Percentiles rank a stretch among this genome's conserved stretches.
phyloP scores from a whole-genome alignment of 352 stramenopile genomes.

The Globisporangium nagaii region DNA sequence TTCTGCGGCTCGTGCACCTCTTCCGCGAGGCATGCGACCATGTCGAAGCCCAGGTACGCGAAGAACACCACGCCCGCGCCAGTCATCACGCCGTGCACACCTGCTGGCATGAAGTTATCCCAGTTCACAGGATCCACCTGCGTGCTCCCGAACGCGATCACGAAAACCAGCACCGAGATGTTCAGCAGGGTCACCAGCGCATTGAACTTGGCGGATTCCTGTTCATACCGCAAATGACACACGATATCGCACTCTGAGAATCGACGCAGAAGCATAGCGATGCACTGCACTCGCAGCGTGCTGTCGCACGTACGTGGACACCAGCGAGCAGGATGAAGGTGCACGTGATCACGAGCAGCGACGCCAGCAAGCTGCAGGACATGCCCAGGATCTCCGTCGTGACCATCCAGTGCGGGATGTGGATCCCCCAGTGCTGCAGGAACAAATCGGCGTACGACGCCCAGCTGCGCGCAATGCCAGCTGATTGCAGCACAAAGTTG shows the following conservation, averaged over 20 bases:
- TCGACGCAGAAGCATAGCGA: too few species aligned
- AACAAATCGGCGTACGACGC: constrained; percentile 83
- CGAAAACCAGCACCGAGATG: constrained; percentile 86
- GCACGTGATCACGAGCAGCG: constrained; percentile 74
- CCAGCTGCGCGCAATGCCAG: constrained; percentile 89
- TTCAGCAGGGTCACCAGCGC: constrained; percentile 87
- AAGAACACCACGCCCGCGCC: constrained; percentile 90
- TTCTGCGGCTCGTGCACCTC: constrained; percentile 88
- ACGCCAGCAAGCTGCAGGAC: constrained; percentile 74
- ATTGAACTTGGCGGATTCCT: constrained; percentile 93
- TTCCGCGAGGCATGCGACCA: constrained; percentile 89
- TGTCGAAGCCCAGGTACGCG: constrained; percentile 91
- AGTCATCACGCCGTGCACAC: constrained; percentile 85
- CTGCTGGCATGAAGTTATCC: constrained; percentile 80
- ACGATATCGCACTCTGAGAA: too few species aligned
- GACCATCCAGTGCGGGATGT: constrained; percentile 64
- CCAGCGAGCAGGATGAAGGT: constrained; percentile 83
- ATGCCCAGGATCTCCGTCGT: constrained; percentile 42
- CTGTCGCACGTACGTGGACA: constrained; percentile 73
- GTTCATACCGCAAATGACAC: background rate
- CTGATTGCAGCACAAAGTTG: constrained; percentile 16
- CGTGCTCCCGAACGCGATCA: constrained; percentile 79
- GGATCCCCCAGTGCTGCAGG: constrained; percentile 61
- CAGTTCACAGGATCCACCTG: constrained; percentile 77
- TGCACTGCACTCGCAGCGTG: background rate